Conservation (phyloP, 192 early-diverging fungal species). For the Haplosporangium gracile region DNA sequence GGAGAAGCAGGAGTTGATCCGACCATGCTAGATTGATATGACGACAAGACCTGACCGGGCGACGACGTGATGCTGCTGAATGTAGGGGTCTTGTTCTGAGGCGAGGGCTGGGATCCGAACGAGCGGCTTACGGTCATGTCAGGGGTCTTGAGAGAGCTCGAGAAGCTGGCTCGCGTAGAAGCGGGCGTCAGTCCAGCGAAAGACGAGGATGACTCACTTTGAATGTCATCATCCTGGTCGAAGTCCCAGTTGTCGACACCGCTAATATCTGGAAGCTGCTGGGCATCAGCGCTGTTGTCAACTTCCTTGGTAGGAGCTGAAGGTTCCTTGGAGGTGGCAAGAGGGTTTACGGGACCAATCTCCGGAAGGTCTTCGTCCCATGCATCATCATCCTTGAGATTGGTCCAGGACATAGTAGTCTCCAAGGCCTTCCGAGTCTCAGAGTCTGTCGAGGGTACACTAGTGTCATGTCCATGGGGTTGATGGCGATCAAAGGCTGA, state of each 20-base stretch:
- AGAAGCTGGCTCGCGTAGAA: background rate
- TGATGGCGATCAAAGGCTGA: background rate
- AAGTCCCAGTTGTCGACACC: conserved; percentile 52
- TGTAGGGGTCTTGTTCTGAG: conserved; percentile 6
- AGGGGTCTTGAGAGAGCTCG: conserved; percentile 17
- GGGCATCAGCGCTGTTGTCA: background rate
- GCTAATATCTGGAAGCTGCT: conserved; percentile 38
- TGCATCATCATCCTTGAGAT: conserved; percentile 31
- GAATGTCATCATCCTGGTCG: conserved; percentile 26
- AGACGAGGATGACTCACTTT: background rate
- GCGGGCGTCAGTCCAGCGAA: background rate
- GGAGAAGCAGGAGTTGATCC: conserved; percentile 22
- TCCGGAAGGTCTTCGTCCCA: background rate
- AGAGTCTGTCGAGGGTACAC: background rate
- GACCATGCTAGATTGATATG: conserved; percentile 18
- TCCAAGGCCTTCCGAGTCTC: conserved; percentile 3
- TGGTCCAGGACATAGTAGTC: conserved; percentile 45
- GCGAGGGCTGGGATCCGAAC: background rate
- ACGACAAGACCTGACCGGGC: background rate
- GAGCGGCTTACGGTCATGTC: conserved; percentile 16
- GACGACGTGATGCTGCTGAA: background rate
- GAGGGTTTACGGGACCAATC: too few relatives aligned
- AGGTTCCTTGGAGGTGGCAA: background rate
- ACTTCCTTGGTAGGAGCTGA: background rate
- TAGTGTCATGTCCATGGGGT: conserved; percentile 3